Percentiles rank a stretch among this genome's conserved stretches.
Conservation (phyloP, 1,139 yeast species). For the Candida labiduridarum region DNA sequence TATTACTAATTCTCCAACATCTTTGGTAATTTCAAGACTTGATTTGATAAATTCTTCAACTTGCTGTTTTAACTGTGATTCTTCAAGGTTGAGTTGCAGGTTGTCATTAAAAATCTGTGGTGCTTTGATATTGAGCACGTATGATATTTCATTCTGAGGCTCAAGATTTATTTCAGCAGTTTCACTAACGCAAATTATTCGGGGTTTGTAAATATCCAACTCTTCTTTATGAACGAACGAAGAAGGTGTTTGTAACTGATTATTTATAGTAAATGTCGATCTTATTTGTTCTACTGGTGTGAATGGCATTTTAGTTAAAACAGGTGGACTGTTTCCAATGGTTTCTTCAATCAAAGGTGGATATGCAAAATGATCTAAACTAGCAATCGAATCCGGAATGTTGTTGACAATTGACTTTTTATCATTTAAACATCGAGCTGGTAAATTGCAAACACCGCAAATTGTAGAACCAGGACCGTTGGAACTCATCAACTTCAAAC, state of each 20-base stretch:
- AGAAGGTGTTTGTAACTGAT: constrained; percentile 10
- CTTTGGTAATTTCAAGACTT: constrained; percentile 17
- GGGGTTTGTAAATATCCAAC: constrained; percentile 22
- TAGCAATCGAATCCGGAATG: background rate
- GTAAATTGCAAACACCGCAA: background rate
- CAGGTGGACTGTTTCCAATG: background rate
- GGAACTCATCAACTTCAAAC: constrained; percentile 19
- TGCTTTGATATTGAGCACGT: constrained; percentile 27
- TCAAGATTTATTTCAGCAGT: constrained; percentile 15
- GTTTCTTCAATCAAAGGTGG: background rate
- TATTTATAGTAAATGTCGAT: background rate
- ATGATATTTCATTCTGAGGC: constrained; percentile 21
- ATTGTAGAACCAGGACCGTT: background rate
- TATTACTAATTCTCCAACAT: constrained; percentile 32
- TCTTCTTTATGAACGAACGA: constrained; percentile 1
- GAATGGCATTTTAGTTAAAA: background rate
- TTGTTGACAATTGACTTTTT: background rate
- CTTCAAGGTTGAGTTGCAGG: constrained; percentile 14
- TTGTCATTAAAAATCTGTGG: constrained; percentile 22
- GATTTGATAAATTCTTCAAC: constrained; percentile 14
- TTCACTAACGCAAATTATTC: constrained; percentile 20
- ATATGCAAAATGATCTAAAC: background rate
- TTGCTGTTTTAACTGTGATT: constrained; percentile 17
- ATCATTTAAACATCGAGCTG: background rate
- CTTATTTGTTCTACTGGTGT: constrained; percentile 8